Evolutionary conservation across 345 rosid species (phyloP), one percentile per base, ranked within the genome.

Genomic region (Clausena lansium): DNA sequence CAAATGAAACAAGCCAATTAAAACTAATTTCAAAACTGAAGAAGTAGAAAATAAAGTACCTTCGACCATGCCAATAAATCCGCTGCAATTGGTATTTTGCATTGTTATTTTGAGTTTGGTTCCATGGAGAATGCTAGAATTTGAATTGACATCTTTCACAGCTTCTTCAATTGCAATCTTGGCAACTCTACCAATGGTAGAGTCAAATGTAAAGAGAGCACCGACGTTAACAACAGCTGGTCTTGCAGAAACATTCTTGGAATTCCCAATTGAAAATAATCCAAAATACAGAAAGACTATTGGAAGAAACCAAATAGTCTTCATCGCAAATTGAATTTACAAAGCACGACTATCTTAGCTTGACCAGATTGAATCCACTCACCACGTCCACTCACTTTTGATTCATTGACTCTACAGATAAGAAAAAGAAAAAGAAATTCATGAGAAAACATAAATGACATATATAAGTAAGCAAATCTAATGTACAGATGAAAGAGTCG

Each of bases 81-180:
- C 99, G 30, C 90, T 95, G 87, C 98, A 89, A 67, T 93, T 90
- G 70, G 99, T 70, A 82, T 86, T 77, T 35, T 81, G 86, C 92
- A 86, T 83, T 28, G 67, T 72, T 54, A 93, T 35, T 19, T 30
- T 73, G 73, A 95, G 87, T 68, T 83, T 77, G 25, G 92, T 87
- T 73, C 93, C 94, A 6, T 17, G 79, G 35, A 95, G 96, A 80
- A 95, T 81, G 86, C 85, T 79, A 0, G 89, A 89, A 73, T 88
- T 85, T 65, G 91, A 83, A 67, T 95, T 95, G 35, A 95, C 94
- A 87, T 95, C 99, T 80, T 92, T 91, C 63, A 92, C 88, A 81
- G 99, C 99, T 86, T 93, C 91, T 9, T 88, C 80, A 32, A 95
- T 93, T 32, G 98, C 97, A 82, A 92, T 83, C 89, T 92, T 88